These are phyloP conservation scores for Polymyxa betae DNA, from an alignment of 208 protist genomes.

Conservation along the genomic window DNA sequence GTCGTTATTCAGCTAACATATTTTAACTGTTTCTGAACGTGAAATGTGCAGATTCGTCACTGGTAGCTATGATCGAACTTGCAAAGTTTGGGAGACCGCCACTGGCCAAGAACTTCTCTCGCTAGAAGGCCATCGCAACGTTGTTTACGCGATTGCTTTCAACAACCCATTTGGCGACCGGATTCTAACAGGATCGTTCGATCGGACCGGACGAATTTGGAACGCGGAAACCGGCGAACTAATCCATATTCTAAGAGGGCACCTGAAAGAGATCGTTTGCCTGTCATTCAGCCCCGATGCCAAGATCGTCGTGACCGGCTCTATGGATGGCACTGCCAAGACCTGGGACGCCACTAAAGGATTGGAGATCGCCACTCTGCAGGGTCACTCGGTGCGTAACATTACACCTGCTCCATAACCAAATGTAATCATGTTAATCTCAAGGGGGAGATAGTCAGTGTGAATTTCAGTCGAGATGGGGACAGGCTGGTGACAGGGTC, in stretches of 20 bases:
- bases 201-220: slow-evolving; percentile 93
- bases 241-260: slow-evolving; percentile 85
- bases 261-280: slow-evolving; percentile 91
- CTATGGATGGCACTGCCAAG: slow-evolving; percentile 92
- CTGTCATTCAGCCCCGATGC: slow-evolving; percentile 73
- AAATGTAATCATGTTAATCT: too few species aligned
- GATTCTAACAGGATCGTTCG: slow-evolving; percentile 91
- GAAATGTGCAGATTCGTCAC: slow-evolving; percentile 88
- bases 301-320: slow-evolving; percentile 84
- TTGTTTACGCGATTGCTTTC: slow-evolving; percentile 93
- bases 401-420: too few species aligned
- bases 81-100: slow-evolving; percentile 87
- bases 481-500: slow-evolving; percentile 88
- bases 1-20: slow-evolving; percentile 73
- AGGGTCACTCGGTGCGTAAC: too few species aligned
- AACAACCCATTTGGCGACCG: slow-evolving; percentile 91
- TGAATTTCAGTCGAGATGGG: slow-evolving; percentile 85
- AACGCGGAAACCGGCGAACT: slow-evolving; percentile 83
- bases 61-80: slow-evolving; percentile 90
- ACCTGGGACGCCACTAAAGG: slow-evolving; percentile 87
- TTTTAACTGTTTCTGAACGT: slow-evolving; percentile 31
- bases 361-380: slow-evolving; percentile 82
- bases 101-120: slow-evolving; percentile 88
- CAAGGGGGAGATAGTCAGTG: slow-evolving; percentile 88
- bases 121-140: slow-evolving; percentile 91